These are phyloP conservation scores for Pythium insidiosum DNA, from an alignment of 352 stramenopile genomes.

Conservation along the genomic window DNA sequence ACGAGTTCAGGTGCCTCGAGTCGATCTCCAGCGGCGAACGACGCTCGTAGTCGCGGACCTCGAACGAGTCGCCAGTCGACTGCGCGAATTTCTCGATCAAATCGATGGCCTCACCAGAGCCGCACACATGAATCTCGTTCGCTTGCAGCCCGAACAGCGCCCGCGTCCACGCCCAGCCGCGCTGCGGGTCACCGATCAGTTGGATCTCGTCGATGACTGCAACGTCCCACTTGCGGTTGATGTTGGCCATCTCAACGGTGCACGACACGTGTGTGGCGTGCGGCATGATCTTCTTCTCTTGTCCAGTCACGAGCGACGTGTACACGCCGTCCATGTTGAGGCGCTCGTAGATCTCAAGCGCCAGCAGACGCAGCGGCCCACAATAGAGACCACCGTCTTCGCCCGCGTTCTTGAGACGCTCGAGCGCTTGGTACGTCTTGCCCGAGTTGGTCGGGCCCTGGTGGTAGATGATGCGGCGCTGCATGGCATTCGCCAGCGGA, in stretches of 20 bases:
- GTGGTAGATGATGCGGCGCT: conserved; percentile 87
- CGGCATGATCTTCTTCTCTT: conserved; percentile 90
- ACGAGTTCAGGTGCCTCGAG: conserved; percentile 47
- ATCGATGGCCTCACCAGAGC: conserved; percentile 85
- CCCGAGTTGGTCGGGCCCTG: conserved; percentile 94
- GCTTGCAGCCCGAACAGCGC: conserved; percentile 92
- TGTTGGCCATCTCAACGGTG: conserved; percentile 86
- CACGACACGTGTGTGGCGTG: conserved; percentile 79
- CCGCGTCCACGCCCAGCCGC: conserved; percentile 88
- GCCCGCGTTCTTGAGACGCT: conserved; percentile 87
- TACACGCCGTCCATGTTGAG: conserved; percentile 93
- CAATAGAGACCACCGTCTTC: conserved; percentile 89
- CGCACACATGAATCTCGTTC: conserved; percentile 94
- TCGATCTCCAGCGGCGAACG: conserved; percentile 86
- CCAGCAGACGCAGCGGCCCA: conserved; percentile 90
- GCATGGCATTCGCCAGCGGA: conserved; percentile 69
- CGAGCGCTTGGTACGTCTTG: conserved; percentile 94
- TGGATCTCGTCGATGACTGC: conserved; percentile 94
- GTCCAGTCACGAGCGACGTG: conserved; percentile 93
- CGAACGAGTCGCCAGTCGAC: conserved; percentile 93
- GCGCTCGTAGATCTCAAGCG: conserved; percentile 93
- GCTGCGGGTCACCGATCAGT: conserved; percentile 89
- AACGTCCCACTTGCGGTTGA: conserved; percentile 85
- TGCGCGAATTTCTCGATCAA: conserved; percentile 83
- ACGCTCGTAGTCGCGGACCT: conserved; percentile 90